A percentile compares a stretch with the other conserved stretches of the same genome.
Conservation (phyloP, 371 early-diverging fungal species). For the Mortierella sp. region DNA sequence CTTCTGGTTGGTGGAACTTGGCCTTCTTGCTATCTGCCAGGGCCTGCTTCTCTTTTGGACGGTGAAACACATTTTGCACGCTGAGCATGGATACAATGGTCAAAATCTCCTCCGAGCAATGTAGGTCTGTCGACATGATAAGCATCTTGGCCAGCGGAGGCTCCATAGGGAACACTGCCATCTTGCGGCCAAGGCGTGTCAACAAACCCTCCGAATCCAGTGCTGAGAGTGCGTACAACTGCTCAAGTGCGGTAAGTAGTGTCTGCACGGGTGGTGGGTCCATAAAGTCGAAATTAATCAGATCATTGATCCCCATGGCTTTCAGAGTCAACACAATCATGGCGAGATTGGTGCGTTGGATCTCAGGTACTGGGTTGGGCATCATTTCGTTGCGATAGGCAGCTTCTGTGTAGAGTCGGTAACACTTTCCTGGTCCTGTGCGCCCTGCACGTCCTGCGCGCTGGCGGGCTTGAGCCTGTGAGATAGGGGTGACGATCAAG, state of each 20-base stretch:
- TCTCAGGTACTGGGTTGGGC: constrained; percentile 96
- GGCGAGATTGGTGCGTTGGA: constrained; percentile 95
- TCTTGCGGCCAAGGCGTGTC: constrained; percentile 92
- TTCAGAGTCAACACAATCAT: constrained; percentile 93
- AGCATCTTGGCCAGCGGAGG: constrained; percentile 95
- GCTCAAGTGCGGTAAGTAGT: constrained; percentile 92
- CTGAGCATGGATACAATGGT: constrained; percentile 97
- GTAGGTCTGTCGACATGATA: constrained; percentile 88
- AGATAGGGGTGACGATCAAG: constrained; percentile 92
- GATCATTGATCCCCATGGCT: constrained; percentile 96
- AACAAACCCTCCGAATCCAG: constrained; percentile 94
- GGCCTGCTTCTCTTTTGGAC: constrained; percentile 96
- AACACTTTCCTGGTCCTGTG: constrained; percentile 96
- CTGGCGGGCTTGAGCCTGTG: constrained; percentile 97
- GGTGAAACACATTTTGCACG: constrained; percentile 92
- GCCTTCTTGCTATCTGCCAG: constrained; percentile 95
- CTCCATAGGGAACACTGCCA: constrained; percentile 98
- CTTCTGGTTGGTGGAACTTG: constrained; percentile 97
- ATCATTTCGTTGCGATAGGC: constrained; percentile 97
- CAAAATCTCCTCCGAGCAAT: constrained; percentile 95
- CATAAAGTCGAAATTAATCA: constrained; percentile 97
- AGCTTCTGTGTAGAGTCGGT: constrained; percentile 95
- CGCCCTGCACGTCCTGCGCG: constrained; percentile 99
- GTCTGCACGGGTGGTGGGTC: constrained; percentile 95
- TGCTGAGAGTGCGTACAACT: constrained; percentile 93